phyloP scores from a whole-genome alignment of 1,284 basidiomycete species.

The Pterula multifida region DNA sequence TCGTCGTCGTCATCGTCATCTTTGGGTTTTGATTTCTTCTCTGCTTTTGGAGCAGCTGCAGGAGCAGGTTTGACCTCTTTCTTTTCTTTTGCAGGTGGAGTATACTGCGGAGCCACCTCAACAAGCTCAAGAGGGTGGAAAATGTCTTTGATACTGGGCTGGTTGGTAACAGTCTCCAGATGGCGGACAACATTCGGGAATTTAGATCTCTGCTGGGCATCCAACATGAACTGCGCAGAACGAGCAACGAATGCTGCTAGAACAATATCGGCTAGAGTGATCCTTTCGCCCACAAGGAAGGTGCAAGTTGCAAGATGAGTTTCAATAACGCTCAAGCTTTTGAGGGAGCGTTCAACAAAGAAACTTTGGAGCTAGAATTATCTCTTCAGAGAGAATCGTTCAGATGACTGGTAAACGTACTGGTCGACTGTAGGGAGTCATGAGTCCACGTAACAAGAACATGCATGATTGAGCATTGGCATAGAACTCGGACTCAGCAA shows the following conservation, averaged over 20 bases:
- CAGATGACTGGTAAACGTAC: constrained; percentile 19
- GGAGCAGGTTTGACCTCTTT: constrained; percentile 20
- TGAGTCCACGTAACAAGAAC: constrained; percentile 22
- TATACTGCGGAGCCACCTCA: constrained; percentile 65
- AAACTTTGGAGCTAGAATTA: not conserved
- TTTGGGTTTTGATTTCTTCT: constrained; percentile 42
- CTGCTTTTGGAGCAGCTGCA: constrained; percentile 9
- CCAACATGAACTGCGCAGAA: constrained; percentile 41
- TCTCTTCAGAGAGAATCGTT: constrained; percentile 10
- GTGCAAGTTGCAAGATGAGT: constrained; percentile 69
- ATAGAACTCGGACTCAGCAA: constrained; percentile 47
- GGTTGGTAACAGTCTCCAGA: constrained; percentile 76
- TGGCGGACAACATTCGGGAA: constrained; percentile 76
- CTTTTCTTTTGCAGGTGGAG: constrained; percentile 65
- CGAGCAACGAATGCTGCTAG: constrained; percentile 49
- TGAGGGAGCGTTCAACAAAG: not conserved
- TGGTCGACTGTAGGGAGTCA: constrained; percentile 42
- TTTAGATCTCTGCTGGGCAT: constrained; percentile 52
- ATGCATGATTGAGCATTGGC: constrained; percentile 15
- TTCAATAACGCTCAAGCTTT: constrained; percentile 34
- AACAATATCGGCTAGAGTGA: constrained; percentile 85
- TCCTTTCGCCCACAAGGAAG: constrained; percentile 88
- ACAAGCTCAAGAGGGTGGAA: constrained; percentile 51
- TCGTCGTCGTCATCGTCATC: constrained; percentile 49
- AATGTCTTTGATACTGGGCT: constrained; percentile 59